Conservation (phyloP, 2,329 filamentous ascomycete genomes). For the Herpomyces periplanetae region DNA sequence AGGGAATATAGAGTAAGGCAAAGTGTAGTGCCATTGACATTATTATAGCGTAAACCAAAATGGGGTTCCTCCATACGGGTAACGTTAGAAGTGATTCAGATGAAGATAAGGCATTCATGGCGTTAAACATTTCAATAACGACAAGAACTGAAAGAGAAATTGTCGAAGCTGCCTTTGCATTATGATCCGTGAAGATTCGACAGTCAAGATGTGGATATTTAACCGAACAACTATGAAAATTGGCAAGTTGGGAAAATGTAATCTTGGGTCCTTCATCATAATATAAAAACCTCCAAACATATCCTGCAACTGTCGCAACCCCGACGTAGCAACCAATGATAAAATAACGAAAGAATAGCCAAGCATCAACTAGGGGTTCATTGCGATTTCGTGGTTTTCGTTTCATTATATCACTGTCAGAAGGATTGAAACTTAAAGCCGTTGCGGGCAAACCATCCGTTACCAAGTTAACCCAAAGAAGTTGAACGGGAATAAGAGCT, state of each 20-base stretch:
- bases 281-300: slow-evolving; percentile 99
- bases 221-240: slow-evolving; percentile 69
- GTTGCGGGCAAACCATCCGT: slow-evolving; percentile 89
- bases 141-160: slow-evolving; percentile 66
- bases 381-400: slow-evolving; percentile 63
- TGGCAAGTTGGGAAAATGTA: slow-evolving; percentile 44
- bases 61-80: slow-evolving; percentile 93
- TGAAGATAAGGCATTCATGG: slow-evolving; percentile 83
- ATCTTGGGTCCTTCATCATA: slow-evolving; percentile 66
- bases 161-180: slow-evolving; percentile 61
- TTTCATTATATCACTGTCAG: slow-evolving; percentile 95
- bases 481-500: slow-evolving; percentile 75
- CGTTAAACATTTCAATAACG: slow-evolving; percentile 97
- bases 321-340: slow-evolving; percentile 85
- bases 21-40: slow-evolving; percentile 87
- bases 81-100: slow-evolving; percentile 75
- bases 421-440: slow-evolving; percentile 81
- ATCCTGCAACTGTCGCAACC: slow-evolving; percentile 68
- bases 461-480: slow-evolving; percentile 93
- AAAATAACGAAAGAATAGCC: slow-evolving; percentile 91
- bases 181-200: slow-evolving; percentile 51
- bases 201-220: slow-evolving; percentile 68
- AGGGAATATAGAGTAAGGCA: slow-evolving; percentile 56
- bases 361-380: slow-evolving; percentile 62
- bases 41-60: slow-evolving; percentile 71